Percentiles rank a stretch among this genome's conserved stretches.
phyloP scores from a whole-genome alignment of 495 filamentous ascomycete species.

The Xylaria sp. region DNA sequence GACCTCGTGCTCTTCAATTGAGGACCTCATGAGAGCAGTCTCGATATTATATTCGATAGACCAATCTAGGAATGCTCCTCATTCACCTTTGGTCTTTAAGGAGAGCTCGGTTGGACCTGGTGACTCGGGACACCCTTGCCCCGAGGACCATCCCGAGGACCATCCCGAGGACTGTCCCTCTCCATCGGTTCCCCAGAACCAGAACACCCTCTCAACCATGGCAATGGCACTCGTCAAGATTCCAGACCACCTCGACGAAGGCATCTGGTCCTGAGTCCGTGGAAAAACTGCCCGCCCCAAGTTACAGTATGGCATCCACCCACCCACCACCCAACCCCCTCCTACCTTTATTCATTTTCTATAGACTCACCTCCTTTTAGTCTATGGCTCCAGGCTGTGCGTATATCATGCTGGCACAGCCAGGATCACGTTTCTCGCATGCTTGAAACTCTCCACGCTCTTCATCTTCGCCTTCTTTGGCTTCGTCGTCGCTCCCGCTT shows the following conservation, averaged over 20 bases:
- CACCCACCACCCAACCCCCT: no score
- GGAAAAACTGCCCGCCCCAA: constrained; percentile 2
- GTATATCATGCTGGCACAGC: constrained; percentile 62
- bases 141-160: not conserved
- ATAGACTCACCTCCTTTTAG: constrained; percentile 2
- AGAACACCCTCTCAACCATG: not conserved
- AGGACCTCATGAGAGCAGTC: no score
- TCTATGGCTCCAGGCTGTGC: not conserved
- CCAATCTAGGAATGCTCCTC: not conserved
- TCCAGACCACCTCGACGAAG: constrained; percentile 29
- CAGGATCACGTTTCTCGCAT: constrained; percentile 69
- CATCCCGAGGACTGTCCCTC: not conserved
- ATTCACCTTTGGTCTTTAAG: not conserved
- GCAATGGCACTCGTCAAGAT: constrained; percentile 17
- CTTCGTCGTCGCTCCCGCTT: constrained; percentile 66
- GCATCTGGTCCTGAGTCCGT: not conserved
- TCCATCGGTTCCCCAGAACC: not conserved
- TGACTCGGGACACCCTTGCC: not conserved
- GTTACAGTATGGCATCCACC: constrained; percentile 23
- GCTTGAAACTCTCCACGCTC: constrained; percentile 72
- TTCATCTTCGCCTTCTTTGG: constrained; percentile 70
- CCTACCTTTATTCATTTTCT: no score
- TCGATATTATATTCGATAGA: no score
- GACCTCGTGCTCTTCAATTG: no score
- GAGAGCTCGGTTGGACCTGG: not conserved